phyloP scores from a whole-genome alignment of 169 alveolate genomes.

The Amoebophrya sp. region DNA sequence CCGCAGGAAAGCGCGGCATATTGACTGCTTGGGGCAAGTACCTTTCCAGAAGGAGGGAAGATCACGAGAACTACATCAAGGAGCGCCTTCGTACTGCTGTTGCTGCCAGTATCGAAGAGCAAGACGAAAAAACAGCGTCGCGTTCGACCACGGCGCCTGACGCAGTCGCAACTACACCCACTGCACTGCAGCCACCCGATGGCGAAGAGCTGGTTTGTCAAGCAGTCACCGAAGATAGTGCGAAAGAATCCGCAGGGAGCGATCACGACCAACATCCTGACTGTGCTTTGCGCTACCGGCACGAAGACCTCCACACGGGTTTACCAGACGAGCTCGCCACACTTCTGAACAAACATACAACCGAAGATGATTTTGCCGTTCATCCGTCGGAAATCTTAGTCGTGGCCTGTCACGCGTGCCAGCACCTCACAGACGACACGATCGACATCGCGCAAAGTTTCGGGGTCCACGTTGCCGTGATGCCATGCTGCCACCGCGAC shows the following conservation, averaged over 20 bases:
- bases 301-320: neutral
- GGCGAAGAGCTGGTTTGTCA: too few relatives aligned
- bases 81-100: neutral
- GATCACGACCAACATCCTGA: neutral
- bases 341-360: neutral
- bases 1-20: neutral
- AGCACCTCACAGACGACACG: neutral
- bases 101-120: neutral
- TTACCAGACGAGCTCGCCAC: neutral
- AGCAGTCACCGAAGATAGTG: too few relatives aligned
- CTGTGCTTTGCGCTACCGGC: neutral
- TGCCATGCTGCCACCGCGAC: neutral
- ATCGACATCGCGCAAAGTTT: neutral
- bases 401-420: slow-evolving; percentile 9
- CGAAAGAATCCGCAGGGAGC: neutral
- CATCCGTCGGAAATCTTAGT: neutral
- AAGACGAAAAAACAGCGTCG: neutral
- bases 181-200: too few relatives aligned
- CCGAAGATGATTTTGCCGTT: too few relatives aligned
- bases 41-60: neutral
- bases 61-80: neutral
- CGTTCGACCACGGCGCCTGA: neutral
- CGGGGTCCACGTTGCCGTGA: slow-evolving; percentile 18
- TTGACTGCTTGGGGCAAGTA: neutral
- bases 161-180: neutral